Evolutionary conservation across 257 asterid species (phyloP).

Genomic region (Solanum sejunctum): DNA sequence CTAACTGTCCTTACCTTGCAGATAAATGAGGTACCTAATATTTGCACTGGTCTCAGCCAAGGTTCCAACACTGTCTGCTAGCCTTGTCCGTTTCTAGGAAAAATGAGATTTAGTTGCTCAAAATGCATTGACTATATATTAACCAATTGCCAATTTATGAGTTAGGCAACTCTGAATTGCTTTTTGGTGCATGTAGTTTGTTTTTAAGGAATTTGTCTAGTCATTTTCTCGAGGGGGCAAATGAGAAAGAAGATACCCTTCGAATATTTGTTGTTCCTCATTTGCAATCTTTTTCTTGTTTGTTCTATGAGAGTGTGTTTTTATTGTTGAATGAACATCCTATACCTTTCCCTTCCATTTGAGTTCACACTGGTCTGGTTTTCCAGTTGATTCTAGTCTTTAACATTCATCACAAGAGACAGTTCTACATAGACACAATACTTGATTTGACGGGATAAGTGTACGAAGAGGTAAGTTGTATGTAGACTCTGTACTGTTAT

Average conservation of each 20-base stretch:
- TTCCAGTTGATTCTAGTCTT: neutral
- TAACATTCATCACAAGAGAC: neutral
- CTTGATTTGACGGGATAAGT: neutral
- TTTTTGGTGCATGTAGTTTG: neutral
- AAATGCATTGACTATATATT: neutral
- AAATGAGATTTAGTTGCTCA: neutral
- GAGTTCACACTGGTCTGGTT: neutral
- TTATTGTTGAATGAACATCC: neutral
- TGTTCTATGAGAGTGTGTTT: neutral
- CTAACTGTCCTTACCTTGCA: neutral
- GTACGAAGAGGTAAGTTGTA: neutral
- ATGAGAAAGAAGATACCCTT: neutral
- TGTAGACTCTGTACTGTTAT: neutral
- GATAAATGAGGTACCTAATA: neutral
- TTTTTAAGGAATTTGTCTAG: neutral
- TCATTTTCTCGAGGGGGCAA: neutral
- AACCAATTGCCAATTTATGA: neutral
- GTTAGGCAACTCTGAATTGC: neutral
- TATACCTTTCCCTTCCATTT: neutral
- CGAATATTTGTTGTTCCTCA: neutral
- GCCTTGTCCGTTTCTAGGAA: neutral
- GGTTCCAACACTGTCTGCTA: neutral
- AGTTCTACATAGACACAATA: neutral
- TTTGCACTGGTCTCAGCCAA: neutral
- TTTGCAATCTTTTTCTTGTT: neutral